Percentiles rank a stretch among this genome's conserved stretches.
Conservation (phyloP, 1,284 basidiomycete genomes). For the Psilocybe mexicana region DNA sequence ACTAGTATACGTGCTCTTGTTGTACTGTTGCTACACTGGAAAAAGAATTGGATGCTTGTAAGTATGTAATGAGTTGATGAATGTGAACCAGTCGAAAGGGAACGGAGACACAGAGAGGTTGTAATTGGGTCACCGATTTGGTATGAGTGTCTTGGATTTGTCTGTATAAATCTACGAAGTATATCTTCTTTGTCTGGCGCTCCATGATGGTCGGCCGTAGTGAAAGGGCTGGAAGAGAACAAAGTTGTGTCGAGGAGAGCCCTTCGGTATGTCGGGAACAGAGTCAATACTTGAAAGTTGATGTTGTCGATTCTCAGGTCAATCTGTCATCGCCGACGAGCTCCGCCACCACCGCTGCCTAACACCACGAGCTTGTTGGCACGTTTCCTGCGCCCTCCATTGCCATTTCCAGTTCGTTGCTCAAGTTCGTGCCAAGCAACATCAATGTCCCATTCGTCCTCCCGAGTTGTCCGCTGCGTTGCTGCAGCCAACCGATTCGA, state of each 20-base stretch:
- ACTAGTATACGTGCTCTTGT: conserved; percentile 15
- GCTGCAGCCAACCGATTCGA: conserved; percentile 1
- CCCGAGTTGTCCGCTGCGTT: conserved; percentile 31
- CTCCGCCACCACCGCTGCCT: conserved; percentile 59
- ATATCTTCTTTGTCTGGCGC: background rate
- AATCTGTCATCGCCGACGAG: conserved; percentile 36
- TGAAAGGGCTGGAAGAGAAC: background rate
- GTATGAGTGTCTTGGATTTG: background rate
- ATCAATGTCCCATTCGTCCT: conserved; percentile 81
- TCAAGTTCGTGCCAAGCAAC: conserved; percentile 82
- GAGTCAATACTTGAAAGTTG: background rate
- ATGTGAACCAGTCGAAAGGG: background rate
- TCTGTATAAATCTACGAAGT: conserved; percentile 18
- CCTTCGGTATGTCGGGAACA: background rate
- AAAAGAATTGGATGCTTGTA: conserved; percentile 10
- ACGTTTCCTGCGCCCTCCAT: conserved; percentile 60
- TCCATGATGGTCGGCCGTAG: background rate
- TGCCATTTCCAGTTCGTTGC: conserved; percentile 35
- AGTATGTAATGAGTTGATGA: conserved; percentile 5
- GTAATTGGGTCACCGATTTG: no score
- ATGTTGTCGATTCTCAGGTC: background rate
- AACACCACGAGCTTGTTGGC: conserved; percentile 69
- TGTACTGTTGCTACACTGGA: conserved; percentile 28
- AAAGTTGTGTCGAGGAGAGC: background rate
- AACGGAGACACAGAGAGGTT: background rate